Percentiles rank a stretch among this genome's conserved stretches.
These are phyloP conservation scores for Mortierella sp. DNA, from an alignment of 371 early-diverging fungal genomes.

Conservation along the genomic window DNA sequence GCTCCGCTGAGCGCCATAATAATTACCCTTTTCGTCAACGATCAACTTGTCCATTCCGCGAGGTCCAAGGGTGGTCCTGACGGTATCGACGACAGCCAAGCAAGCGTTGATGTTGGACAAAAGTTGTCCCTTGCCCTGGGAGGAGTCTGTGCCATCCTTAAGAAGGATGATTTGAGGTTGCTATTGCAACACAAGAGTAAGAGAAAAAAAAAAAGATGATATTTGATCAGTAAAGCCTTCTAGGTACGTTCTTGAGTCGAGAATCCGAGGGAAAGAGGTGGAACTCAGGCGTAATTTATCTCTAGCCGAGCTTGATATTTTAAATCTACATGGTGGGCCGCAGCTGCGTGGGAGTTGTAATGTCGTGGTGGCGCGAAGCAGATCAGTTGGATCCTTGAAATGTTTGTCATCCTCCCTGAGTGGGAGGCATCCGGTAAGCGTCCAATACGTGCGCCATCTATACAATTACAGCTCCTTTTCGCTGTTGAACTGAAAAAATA, in stretches of 20 bases:
- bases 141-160: conserved; percentile 99
- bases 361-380: neutral
- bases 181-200: conserved; percentile 60
- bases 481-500: neutral
- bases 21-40: conserved; percentile 89
- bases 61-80: conserved; percentile 99
- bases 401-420: neutral
- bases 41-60: conserved; percentile 99
- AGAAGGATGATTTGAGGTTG: conserved; percentile 99
- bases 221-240: neutral
- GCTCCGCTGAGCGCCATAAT: neutral
- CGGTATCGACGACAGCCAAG: conserved; percentile 94
- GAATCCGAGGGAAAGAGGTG: neutral
- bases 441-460: conserved; percentile 3
- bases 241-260: neutral
- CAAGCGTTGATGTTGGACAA: conserved; percentile 99
- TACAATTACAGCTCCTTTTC: neutral
- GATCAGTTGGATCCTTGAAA: conserved; percentile 4
- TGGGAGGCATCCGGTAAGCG: no score
- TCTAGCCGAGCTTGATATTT: neutral
- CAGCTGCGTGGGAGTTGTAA: neutral
- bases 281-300: no score
- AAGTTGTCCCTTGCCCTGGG: conserved; percentile 99
- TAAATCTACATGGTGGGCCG: neutral
- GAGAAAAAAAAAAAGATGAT: no score